phyloP scores from a whole-genome alignment of 2,329 filamentous ascomycete genomes.

The Triangularia verruculosa region DNA sequence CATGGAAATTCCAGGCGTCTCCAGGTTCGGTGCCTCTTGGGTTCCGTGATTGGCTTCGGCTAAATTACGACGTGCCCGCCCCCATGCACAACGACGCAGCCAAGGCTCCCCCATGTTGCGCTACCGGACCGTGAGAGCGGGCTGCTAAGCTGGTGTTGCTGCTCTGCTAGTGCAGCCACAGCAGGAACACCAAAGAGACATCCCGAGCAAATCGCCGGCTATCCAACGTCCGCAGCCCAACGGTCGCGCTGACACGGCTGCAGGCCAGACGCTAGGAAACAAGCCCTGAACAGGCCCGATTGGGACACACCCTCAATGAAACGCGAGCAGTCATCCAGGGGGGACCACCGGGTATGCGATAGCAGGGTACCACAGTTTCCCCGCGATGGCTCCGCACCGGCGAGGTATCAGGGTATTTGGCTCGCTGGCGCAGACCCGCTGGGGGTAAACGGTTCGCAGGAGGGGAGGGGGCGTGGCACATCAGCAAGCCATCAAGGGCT shows the following conservation, averaged over 20 bases:
- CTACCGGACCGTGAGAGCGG: constrained; percentile 7
- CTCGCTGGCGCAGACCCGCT: constrained; percentile 11
- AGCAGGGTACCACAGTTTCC: constrained; percentile 18
- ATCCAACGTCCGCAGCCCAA: constrained; percentile 1
- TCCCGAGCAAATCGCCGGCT: constrained; percentile 18
- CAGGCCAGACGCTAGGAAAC: constrained; percentile 13
- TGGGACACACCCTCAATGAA: constrained; percentile 27
- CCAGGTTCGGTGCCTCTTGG: constrained; percentile 27
- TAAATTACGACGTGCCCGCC: constrained; percentile 34
- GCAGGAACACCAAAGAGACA: background rate
- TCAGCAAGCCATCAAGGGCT: constrained; percentile 9
- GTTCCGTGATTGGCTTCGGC: constrained; percentile 31
- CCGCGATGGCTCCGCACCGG: constrained; percentile 3
- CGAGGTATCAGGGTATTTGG: constrained; percentile 21
- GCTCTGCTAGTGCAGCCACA: background rate
- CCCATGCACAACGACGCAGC: constrained; percentile 22
- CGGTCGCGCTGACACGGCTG: constrained; percentile 12
- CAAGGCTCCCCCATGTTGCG: constrained; percentile 6
- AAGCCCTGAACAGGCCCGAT: constrained; percentile 31
- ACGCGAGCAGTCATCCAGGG: constrained; percentile 18
- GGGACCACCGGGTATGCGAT: constrained; percentile 12
- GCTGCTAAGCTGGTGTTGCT: constrained; percentile 6
- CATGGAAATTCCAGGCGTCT: constrained; percentile 6
- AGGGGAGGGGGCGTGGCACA: constrained; percentile 1
- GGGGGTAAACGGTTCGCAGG: constrained; percentile 8